Evolutionary conservation across 225 moss, liverwort and hornwort genomes (phyloP), one percentile per base, ranked within the genome.

Genomic region (Physcomitrium patens): DNA sequence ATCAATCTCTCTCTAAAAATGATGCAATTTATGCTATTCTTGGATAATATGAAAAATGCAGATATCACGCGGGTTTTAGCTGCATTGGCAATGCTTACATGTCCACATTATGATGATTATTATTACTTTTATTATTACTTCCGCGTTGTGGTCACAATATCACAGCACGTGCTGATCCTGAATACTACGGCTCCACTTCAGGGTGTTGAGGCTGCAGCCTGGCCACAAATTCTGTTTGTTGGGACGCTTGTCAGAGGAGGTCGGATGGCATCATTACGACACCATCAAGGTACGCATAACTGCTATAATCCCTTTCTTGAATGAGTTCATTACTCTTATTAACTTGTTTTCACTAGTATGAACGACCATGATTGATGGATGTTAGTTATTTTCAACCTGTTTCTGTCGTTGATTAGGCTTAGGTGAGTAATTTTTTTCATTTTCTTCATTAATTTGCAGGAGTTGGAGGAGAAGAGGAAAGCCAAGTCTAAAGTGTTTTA

Each of bases 211-310:
- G 82, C 75, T 92, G 46, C 87, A 89, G 68, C 92, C 90, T 10
- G 92, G 92, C 28, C 92, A 92, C 63, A 92, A 92, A 22, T 92
- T 86, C 69, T 92, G 89, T 66, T 76, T 92, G 58, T 76, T 92
- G 22, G 89, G 92, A 37, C 87, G 86, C 41, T 80, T 92, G 37
- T 92, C 92, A 67, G 79, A 81, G 52, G 89, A 92, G 80, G 92
- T 92, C 24, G 92, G 92, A 74, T 92, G 89, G 92, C 92, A 92
- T 63, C 92, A 92, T 78, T 90, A 86, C 45, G 92, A 92, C 20
- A 92, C 90, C 24, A 89, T 92, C 27, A 92, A 92, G 91, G 90
- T 91, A 14, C 18, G 37, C 26, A 51, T 0, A 15, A 49, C 48
- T 49, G 48, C 15, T 49, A 37, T 7, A 37, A 37, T 37, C 5